These are phyloP conservation scores for Chloranthus sessilifolius DNA, from an alignment of 164 flowering plant genomes.

Conservation along the genomic window DNA sequence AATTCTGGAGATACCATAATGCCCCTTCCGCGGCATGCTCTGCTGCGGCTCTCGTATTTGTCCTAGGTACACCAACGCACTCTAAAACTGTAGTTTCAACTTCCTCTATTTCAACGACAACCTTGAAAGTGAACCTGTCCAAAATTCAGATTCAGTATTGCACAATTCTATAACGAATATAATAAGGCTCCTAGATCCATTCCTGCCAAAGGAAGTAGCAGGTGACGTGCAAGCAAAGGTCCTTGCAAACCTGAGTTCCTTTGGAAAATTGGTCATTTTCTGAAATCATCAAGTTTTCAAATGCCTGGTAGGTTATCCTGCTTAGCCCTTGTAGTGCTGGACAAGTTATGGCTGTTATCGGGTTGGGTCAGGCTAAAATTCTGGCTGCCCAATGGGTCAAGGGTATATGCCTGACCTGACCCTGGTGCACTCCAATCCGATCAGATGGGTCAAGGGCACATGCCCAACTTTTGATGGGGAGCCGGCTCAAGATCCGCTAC, in stretches of 20 bases:
- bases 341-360: too few species aligned
- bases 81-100: constrained; percentile 32
- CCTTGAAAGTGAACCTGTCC: constrained; percentile 69
- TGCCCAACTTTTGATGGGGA: too few species aligned
- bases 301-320: not conserved
- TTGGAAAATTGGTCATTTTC: not conserved
- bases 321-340: too few species aligned
- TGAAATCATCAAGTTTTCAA: not conserved
- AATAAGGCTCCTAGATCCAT: not conserved
- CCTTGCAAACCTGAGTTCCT: not conserved
- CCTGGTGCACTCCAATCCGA: too few species aligned
- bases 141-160: not conserved
- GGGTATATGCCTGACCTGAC: too few species aligned
- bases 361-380: too few species aligned
- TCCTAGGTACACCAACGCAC: constrained; percentile 43
- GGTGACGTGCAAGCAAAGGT: not conserved
- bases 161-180: not conserved
- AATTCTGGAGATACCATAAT: constrained; percentile 55
- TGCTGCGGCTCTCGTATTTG: constrained; percentile 64
- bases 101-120: constrained; percentile 45
- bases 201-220: not conserved
- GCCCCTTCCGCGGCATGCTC: constrained; percentile 85
- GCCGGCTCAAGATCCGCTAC: too few species aligned
- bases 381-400: too few species aligned
- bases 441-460: too few species aligned